Conservation (phyloP, 805 yeast species). For the Nakazawaea wickerhamii region DNA sequence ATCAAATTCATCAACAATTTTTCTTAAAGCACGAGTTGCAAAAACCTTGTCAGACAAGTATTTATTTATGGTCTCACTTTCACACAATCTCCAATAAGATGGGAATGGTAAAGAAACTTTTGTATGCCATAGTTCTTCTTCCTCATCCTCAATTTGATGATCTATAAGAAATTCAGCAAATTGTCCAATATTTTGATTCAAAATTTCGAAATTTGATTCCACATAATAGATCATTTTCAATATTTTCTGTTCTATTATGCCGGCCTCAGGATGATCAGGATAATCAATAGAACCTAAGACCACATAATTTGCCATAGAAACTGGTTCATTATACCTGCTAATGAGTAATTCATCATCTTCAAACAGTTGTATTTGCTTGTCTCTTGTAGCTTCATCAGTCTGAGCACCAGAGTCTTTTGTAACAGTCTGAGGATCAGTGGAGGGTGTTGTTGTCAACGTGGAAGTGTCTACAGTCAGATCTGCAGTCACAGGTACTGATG, state of each 20-base stretch:
- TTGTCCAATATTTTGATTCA: slow-evolving; percentile 18
- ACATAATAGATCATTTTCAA: slow-evolving; percentile 24
- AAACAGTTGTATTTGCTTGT: slow-evolving; percentile 14
- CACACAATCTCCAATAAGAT: slow-evolving; percentile 26
- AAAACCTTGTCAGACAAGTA: background rate
- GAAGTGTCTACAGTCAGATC: background rate
- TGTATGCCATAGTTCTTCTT: slow-evolving; percentile 18
- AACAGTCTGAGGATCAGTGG: background rate
- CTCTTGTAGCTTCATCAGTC: background rate
- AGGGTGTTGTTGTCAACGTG: background rate
- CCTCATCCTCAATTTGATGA: slow-evolving; percentile 22
- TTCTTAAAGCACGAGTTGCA: background rate
- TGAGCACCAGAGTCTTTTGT: background rate
- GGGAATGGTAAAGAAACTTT: slow-evolving; percentile 20
- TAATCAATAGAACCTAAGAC: slow-evolving; percentile 14
- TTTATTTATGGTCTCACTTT: slow-evolving; percentile 18
- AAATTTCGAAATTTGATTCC: slow-evolving; percentile 24
- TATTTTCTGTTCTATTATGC: slow-evolving; percentile 21
- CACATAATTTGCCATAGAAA: slow-evolving; percentile 19
- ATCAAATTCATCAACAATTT: background rate
- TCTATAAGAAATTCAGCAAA: slow-evolving; percentile 20
- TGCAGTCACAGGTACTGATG: background rate
- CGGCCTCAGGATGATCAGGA: slow-evolving; percentile 8
- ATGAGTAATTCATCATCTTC: slow-evolving; percentile 23
- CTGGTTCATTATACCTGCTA: slow-evolving; percentile 20